These are phyloP conservation scores for Aspergillus alliaceus DNA, from an alignment of 2,329 filamentous ascomycete species.

Conservation along the genomic window DNA sequence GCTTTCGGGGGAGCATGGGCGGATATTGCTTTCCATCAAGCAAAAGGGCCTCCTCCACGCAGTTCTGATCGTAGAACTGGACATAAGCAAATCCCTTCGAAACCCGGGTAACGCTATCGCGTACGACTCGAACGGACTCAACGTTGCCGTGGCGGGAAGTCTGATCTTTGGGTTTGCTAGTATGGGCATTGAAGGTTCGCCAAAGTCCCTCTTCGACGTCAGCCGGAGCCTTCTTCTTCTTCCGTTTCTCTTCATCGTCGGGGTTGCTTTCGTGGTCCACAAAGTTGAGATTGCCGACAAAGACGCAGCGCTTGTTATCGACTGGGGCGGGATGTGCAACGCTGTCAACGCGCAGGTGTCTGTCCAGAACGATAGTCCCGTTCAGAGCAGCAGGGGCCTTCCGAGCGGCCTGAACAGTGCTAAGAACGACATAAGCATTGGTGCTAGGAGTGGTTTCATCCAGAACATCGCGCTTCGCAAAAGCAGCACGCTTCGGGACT, in stretches of 20 bases:
- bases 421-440: slow-evolving; percentile 93
- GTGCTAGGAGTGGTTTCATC: slow-evolving; percentile 86
- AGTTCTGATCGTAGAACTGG: slow-evolving; percentile 86
- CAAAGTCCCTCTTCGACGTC: slow-evolving; percentile 83
- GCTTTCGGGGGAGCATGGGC: slow-evolving; percentile 82
- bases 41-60: slow-evolving; percentile 86
- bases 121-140: slow-evolving; percentile 88
- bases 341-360: slow-evolving; percentile 87
- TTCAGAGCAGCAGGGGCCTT: slow-evolving; percentile 77
- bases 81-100: slow-evolving; percentile 98
- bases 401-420: slow-evolving; percentile 70
- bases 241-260: slow-evolving; percentile 59
- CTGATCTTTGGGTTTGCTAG: slow-evolving; percentile 27
- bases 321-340: slow-evolving; percentile 81
- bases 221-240: slow-evolving; percentile 72
- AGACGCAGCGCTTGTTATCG: slow-evolving; percentile 87
- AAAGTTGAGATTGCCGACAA: slow-evolving; percentile 94
- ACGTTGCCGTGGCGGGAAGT: slow-evolving; percentile 68
- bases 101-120: slow-evolving; percentile 85
- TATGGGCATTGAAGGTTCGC: slow-evolving; percentile 42
- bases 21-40: slow-evolving; percentile 90
- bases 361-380: slow-evolving; percentile 76
- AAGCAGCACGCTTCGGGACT: slow-evolving; percentile 92
- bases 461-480: slow-evolving; percentile 87
- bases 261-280: slow-evolving; percentile 84